Conservation (phyloP, 2,329 filamentous ascomycete genomes). For the Phaeosphaeriaceae sp. region DNA sequence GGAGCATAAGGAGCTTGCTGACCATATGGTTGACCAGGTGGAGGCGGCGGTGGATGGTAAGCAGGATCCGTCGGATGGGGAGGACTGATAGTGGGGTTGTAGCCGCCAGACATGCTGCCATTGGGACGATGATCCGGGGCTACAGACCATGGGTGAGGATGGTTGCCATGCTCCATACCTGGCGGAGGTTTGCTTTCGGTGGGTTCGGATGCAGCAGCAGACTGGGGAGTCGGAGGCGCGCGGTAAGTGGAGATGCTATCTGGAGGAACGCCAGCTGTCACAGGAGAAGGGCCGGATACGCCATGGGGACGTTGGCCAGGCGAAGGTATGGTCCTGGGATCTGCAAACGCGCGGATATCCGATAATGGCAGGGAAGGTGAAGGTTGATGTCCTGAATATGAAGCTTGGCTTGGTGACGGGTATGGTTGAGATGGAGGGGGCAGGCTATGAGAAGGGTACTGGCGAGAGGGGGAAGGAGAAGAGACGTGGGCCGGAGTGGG, state of each 20-base stretch:
- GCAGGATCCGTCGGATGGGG: slow-evolving; percentile 37
- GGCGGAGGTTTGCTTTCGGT: slow-evolving; percentile 34
- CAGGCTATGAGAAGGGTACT: slow-evolving; percentile 34
- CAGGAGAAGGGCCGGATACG: slow-evolving; percentile 35
- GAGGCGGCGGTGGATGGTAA: slow-evolving; percentile 40
- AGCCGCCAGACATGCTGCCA: slow-evolving; percentile 42
- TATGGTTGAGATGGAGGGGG: slow-evolving; percentile 33
- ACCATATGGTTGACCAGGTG: slow-evolving; percentile 37
- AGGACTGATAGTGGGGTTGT: slow-evolving; percentile 39
- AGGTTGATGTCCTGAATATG: slow-evolving; percentile 33
- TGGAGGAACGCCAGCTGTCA: slow-evolving; percentile 37
- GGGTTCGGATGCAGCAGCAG: slow-evolving; percentile 27
- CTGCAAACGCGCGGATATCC: slow-evolving; percentile 42
- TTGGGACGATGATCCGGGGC: slow-evolving; percentile 44
- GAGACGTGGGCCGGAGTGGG: slow-evolving; percentile 38
- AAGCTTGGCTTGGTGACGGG: slow-evolving; percentile 25
- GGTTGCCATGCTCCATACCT: slow-evolving; percentile 46
- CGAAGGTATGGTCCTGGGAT: slow-evolving; percentile 43
- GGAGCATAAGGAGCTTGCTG: slow-evolving; percentile 35
- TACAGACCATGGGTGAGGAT: slow-evolving; percentile 40
- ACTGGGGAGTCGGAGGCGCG: slow-evolving; percentile 40
- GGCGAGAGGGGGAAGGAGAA: slow-evolving; percentile 36
- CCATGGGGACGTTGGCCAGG: slow-evolving; percentile 46
- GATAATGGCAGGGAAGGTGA: slow-evolving; percentile 42
- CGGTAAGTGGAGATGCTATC: slow-evolving; percentile 44